phyloP scores from a whole-genome alignment of 768 basidiomycete genomes.

The Lentinus tigrinus region DNA sequence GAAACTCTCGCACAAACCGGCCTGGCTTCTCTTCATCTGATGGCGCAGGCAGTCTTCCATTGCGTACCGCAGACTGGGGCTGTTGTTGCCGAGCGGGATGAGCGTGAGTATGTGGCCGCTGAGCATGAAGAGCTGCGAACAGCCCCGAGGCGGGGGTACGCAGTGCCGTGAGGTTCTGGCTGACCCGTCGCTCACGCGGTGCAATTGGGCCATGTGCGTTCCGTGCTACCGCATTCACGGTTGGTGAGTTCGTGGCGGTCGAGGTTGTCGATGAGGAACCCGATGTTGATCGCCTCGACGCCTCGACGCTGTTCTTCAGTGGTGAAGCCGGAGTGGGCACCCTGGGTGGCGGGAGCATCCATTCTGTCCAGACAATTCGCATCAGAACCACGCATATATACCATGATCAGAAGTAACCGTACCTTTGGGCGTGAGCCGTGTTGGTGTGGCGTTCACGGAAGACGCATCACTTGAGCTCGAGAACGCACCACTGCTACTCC shows the following conservation, averaged over 20 bases:
- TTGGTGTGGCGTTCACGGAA: conserved; percentile 57
- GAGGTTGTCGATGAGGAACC: conserved; percentile 52
- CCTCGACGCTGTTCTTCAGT: conserved; percentile 38
- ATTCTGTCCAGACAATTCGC: conserved; percentile 40
- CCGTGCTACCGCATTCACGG: conserved; percentile 10
- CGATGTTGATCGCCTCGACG: conserved; percentile 49
- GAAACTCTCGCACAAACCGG: conserved; percentile 79
- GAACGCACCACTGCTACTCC: conserved; percentile 81
- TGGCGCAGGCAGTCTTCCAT: conserved; percentile 19
- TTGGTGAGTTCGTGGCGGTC: conserved; percentile 26
- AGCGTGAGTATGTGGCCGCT: conserved; percentile 19
- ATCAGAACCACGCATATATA: background rate
- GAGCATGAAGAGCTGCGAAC: conserved; percentile 8
- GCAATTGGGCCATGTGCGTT: background rate
- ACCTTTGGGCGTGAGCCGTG: conserved; percentile 53
- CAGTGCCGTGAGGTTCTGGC: conserved; percentile 3
- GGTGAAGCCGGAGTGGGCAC: conserved; percentile 50
- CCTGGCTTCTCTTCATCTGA: conserved; percentile 52
- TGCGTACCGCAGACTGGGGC: background rate
- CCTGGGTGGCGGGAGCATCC: conserved; percentile 52
- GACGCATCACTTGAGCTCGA: conserved; percentile 71
- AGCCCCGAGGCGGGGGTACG: conserved; percentile 12
- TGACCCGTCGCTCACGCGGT: conserved; percentile 3
- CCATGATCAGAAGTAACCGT: conserved; percentile 16
- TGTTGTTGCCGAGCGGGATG: conserved; percentile 17